Evolutionary conservation across 2,329 filamentous ascomycete genomes (phyloP).

Genomic region (Aotearoamyces nothofagi): DNA sequence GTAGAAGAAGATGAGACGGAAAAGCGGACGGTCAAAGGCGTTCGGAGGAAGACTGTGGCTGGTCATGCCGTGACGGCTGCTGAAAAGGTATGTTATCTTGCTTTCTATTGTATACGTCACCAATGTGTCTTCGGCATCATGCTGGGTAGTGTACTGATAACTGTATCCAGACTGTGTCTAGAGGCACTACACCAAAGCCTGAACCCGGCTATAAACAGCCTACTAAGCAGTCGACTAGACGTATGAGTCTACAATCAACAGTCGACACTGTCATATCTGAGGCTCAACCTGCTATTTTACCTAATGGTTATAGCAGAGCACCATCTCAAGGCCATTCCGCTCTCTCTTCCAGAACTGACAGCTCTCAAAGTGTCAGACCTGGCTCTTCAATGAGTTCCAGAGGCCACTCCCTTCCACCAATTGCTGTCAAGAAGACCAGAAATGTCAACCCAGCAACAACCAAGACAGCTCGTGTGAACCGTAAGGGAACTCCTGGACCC

Average conservation of each 20-base stretch:
- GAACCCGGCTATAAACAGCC: conserved; percentile 12
- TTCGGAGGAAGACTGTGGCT: conserved; percentile 47
- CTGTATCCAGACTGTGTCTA: conserved; percentile 8
- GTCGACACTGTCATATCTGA: conserved; percentile 18
- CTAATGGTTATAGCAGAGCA: conserved; percentile 8
- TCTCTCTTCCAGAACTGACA: conserved; percentile 21
- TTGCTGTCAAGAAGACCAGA: conserved; percentile 45
- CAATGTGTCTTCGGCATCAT: too few species aligned
- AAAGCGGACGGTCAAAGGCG: conserved; percentile 19
- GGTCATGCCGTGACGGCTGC: conserved; percentile 30
- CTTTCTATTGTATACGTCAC: conserved; percentile 1
- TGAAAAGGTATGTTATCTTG: conserved; percentile 23
- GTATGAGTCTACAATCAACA: conserved; percentile 29
- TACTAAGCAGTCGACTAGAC: conserved; percentile 18
- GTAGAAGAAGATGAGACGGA: conserved; percentile 33
- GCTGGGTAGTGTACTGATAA: neutral
- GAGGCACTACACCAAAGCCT: conserved; percentile 17
- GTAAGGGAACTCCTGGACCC: conserved; percentile 12
- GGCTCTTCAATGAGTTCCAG: conserved; percentile 27
- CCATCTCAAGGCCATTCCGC: conserved; percentile 15
- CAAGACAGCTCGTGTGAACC: conserved; percentile 19
- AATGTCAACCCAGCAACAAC: conserved; percentile 27
- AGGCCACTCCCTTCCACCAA: conserved; percentile 18
- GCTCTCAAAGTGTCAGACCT: conserved; percentile 26
- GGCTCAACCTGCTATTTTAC: conserved; percentile 5